Conservation (phyloP, 345 rosid genomes). For the Linum lewisii region DNA sequence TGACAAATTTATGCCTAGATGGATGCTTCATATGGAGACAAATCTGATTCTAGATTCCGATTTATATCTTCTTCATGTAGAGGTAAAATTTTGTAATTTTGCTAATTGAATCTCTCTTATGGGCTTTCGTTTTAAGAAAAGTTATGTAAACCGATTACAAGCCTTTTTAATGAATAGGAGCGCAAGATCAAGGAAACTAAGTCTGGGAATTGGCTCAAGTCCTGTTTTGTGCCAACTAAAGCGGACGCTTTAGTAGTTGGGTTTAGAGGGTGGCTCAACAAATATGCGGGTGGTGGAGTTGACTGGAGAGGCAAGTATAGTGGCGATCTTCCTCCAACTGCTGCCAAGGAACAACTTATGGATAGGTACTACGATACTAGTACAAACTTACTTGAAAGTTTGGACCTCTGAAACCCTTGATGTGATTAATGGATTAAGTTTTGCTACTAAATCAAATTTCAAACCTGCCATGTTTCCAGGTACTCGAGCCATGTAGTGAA, state of each 20-base stretch:
- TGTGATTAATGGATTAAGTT: no score
- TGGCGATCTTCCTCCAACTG: background rate
- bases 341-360: background rate
- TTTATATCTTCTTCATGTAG: background rate
- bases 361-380: background rate
- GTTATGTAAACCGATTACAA: no score
- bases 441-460: no score
- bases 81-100: no score
- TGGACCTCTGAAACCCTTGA: no score
- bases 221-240: background rate
- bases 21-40: background rate
- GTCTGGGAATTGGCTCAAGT: background rate
- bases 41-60: background rate
- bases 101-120: no score
- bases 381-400: no score
- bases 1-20: background rate
- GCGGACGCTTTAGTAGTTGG: background rate
- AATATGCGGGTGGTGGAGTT: background rate
- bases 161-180: background rate
- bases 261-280: background rate
- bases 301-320: background rate
- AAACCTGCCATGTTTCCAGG: no score
- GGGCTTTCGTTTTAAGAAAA: no score
- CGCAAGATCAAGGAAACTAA: background rate
- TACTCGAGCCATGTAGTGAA: no score